These are phyloP conservation scores for Cladophialophora psammophila DNA, from an alignment of 2,329 filamentous ascomycete species.

Conservation along the genomic window DNA sequence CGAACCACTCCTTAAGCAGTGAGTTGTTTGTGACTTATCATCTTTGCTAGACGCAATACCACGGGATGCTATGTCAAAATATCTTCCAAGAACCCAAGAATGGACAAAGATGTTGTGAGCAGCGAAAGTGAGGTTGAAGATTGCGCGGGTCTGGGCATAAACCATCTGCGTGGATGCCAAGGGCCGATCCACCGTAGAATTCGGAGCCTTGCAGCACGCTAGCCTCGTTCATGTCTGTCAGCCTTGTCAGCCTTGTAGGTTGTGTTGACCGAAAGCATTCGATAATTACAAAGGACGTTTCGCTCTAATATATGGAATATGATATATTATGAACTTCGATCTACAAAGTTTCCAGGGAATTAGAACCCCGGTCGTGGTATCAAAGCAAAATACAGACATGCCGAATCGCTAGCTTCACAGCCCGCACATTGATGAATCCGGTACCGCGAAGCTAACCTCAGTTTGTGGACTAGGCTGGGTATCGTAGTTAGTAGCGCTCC, in stretches of 20 bases:
- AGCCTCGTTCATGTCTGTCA: background rate
- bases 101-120: background rate
- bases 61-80: background rate
- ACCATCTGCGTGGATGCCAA: background rate
- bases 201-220: background rate
- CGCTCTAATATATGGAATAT: background rate
- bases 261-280: background rate
- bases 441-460: conserved; percentile 1
- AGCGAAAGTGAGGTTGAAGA: background rate
- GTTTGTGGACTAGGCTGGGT: background rate
- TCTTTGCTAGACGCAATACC: background rate
- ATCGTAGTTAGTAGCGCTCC: background rate
- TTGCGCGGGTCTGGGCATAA: background rate
- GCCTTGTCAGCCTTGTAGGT: background rate
- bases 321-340: background rate
- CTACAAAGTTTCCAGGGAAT: background rate
- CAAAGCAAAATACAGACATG: background rate
- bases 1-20: background rate
- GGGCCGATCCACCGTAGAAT: conserved; percentile 1
- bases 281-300: background rate
- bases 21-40: background rate
- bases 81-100: background rate
- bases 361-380: background rate
- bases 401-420: background rate
- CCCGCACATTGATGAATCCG: conserved; percentile 5